Conservation (phyloP, 129 eudicot genomes). For the Flaveria robusta region DNA sequence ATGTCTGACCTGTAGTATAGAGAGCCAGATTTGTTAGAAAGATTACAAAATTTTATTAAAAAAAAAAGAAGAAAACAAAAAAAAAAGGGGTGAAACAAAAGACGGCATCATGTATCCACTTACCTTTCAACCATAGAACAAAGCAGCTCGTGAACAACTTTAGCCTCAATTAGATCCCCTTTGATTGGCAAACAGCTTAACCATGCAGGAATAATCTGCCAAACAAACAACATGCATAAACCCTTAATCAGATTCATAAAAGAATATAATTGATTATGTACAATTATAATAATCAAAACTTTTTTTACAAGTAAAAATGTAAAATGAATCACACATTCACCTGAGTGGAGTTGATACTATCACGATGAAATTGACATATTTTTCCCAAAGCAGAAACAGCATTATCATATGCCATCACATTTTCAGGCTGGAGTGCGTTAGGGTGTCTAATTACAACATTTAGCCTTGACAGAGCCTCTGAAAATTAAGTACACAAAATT, state of each 20-base stretch:
- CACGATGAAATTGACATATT: slow-evolving; percentile 93
- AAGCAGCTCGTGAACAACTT: slow-evolving; percentile 96
- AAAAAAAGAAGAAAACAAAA: background rate
- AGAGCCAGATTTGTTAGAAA: slow-evolving; percentile 18
- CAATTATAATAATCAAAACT: background rate
- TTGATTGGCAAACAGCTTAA: slow-evolving; percentile 92
- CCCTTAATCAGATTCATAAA: background rate
- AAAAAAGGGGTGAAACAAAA: background rate
- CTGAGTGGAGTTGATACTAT: slow-evolving; percentile 90
- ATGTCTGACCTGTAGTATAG: slow-evolving; percentile 65
- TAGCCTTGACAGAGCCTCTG: slow-evolving; percentile 99
- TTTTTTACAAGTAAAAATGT: background rate
- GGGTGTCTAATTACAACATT: slow-evolving; percentile 89
- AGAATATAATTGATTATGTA: background rate
- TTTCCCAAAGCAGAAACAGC: slow-evolving; percentile 98
- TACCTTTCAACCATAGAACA: slow-evolving; percentile 98
- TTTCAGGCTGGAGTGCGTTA: slow-evolving; percentile 71
- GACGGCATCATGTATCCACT: background rate
- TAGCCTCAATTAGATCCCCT: slow-evolving; percentile 94
- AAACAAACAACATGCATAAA: slow-evolving; percentile 13
- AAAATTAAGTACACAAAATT: slow-evolving; percentile 11
- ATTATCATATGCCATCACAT: slow-evolving; percentile 96
- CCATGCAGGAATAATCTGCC: slow-evolving; percentile 95
- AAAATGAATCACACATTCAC: slow-evolving; percentile 35
- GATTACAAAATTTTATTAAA: background rate